Conservation (phyloP, 1,284 basidiomycete species). For the Schizopora paradoxa region DNA sequence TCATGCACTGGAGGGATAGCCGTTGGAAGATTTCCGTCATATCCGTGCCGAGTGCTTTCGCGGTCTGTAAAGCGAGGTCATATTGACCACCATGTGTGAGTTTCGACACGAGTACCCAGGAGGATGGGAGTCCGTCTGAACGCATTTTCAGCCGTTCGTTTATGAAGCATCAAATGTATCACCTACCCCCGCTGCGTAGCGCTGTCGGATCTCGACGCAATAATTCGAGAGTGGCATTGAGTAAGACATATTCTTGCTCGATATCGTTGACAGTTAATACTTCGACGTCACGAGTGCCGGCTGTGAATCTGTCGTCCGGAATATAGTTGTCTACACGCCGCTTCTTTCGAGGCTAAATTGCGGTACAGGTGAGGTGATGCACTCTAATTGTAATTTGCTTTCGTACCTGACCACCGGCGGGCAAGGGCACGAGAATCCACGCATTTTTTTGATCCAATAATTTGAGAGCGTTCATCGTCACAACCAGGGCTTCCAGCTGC, state of each 20-base stretch:
- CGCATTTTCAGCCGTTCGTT: slow-evolving; percentile 33
- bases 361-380: too few species aligned
- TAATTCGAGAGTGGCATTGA: slow-evolving; percentile 77
- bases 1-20: slow-evolving; percentile 76
- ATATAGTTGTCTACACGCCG: slow-evolving; percentile 71
- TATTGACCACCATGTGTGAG: slow-evolving; percentile 79
- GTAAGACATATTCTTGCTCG: slow-evolving; percentile 77
- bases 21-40: slow-evolving; percentile 83
- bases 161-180: slow-evolving; percentile 16
- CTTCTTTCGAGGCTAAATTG: slow-evolving; percentile 50
- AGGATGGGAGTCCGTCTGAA: slow-evolving; percentile 60
- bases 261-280: slow-evolving; percentile 81
- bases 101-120: slow-evolving; percentile 72
- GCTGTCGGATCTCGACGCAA: slow-evolving; percentile 53
- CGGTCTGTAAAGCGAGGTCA: slow-evolving; percentile 76
- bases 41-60: slow-evolving; percentile 74
- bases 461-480: slow-evolving; percentile 87
- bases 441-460: slow-evolving; percentile 78
- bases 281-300: slow-evolving; percentile 62
- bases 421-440: slow-evolving; percentile 71
- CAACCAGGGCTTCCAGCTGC: slow-evolving; percentile 78
- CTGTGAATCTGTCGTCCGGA: slow-evolving; percentile 66
- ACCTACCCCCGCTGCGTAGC: slow-evolving; percentile 42
- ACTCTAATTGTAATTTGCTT: too few species aligned
- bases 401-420: slow-evolving; percentile 37